Base-by-base conservation (phyloP, 345 rosid genomes). In the Ceriops tagal region DNA sequence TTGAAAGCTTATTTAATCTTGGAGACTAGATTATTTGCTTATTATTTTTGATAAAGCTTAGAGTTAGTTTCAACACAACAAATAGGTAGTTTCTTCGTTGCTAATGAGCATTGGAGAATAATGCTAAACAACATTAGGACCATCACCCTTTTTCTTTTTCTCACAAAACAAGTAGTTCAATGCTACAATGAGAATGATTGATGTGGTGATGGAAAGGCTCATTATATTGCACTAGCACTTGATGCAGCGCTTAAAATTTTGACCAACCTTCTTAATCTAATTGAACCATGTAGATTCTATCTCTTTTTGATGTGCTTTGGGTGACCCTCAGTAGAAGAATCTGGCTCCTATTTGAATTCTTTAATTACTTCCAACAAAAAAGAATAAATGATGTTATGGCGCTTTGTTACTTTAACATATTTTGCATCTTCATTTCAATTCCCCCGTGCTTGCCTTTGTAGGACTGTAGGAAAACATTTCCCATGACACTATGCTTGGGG, bases 381-480 rank as follows among this genome's bases (percentile, higher is more conserved):
- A 10, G 9, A 30, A 11, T 53, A 35, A 15, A 31, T 22, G 11
- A 30, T 1, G 8, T n/a, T 32, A 30, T 30, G 20, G 8, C 6
- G 1, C 19, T 39, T 20, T 11, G 24, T 63, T n/a, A 13, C 15
- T 22, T 24, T 13, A 24, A 35, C 32, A 6, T 6, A 49, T 53
- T 66, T 70, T 6, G 22, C n/a, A 1, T 15, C 19, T 19, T 13
- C 24, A 58, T 16, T 47, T 65, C 57, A 32, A 9, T 51, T 26
- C 58, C 3, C 2, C 55, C 8, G 26, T 32, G 9, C 74, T 71
- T 71, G 65, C 65, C 28, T 68, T 67, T 75, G 64, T 60, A 95
- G 99, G 99, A 95, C 77, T 92, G 97, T 75, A 90, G 71, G 85
- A 95, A 84, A 82, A 77, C 67, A 47, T 95, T 95, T 80, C 98